Evolutionary conservation across 2,329 filamentous ascomycete species (phyloP), one percentile per base, ranked within the genome.

Genomic region (Cercospora berteroae): DNA sequence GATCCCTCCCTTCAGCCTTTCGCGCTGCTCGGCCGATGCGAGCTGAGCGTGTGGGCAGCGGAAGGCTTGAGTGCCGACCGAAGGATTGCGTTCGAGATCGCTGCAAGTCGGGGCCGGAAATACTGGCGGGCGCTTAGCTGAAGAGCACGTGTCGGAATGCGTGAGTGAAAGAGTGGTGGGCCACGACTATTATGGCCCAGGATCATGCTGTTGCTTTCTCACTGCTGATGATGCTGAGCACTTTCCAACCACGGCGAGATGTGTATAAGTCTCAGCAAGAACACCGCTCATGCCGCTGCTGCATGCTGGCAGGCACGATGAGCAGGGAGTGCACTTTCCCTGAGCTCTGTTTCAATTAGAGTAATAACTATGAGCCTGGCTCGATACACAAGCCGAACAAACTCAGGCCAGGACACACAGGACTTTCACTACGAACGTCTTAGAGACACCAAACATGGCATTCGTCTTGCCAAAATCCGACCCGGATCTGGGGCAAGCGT

Each of bases 381-480:
- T 25, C 70, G 73, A 31, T 72, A 70, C 71, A 72, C 68, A 60
- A 72, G 69, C 64, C 70, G 69, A 18, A 63, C 69, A 48, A 59
- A 48, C 13, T 50, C 36, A 13, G 25, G 55, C 36, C 55, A 31
- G 56, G 55, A 70, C 27, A 48, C 63, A 7, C 62, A 44, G n/a
- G 71, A 73, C 48, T 76, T 72, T 44, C 67, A 63, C 20, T 74
- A 76, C 67, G 65, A 66, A n/a, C 63, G 63, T 7, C 64, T 75
- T 20, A 72, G 72, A 63, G 56, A 68, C 33, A 73, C 69, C 61
- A 74, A 73, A n/a, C 69, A 71, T 66, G 61, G 61, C 25, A 77
- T 76, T 20, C 72, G 74, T 5, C 70, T 77, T 9, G 75, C 71
- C 7, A 69, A 69, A 31, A 67, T 76, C 27, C 67, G 70, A 31